Evolutionary conservation across 805 yeast genomes (phyloP), one percentile per base, ranked within the genome.

Genomic region (Wickerhamiella azymoides): DNA sequence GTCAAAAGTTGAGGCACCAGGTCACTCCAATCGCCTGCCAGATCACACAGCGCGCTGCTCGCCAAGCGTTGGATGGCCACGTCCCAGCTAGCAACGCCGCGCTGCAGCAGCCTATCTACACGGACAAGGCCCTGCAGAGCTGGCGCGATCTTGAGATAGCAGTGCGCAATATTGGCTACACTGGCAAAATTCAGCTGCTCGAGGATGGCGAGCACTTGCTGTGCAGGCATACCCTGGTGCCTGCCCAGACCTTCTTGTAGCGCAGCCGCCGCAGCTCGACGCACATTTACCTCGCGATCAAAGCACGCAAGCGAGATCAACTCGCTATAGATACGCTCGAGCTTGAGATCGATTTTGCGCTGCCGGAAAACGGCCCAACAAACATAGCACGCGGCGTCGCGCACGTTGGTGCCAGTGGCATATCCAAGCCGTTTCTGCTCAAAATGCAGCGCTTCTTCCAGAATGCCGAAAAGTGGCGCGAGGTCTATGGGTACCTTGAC

Each of bases 221-320:
- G 51, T 54, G 76, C 63, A 24, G 69, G 47, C 26, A 47, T 27
- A 10, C 62, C 62, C 1, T 83, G 83, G 57, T 76, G 79, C 32
- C 96, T 64, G 0, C 97, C 97, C 2, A 84, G 58, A 13, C 81
- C 68, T 55, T 88, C 97, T 57, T 88, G 96, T 6, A 88, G 55
- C 0, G 92, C 89, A 0, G 96, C 95, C 5, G 84, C 68, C 1
- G 88, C 79, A 14, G 96, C 88, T 47, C 93, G 67, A 47, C 96
- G 68, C 5, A 86, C 73, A 48, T 78, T 70, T 16, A 84, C 64
- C 46, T 86, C 95, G 18, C 69, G 64, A 57, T 88, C 97, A 56
- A 80, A 79, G 41, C 84, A 68, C 8, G 79, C 63, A 1, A 76
- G 69, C 10, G 69, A 58, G 2, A 82, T 54, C 21, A 84, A 58